Percentiles rank a stretch among this genome's conserved stretches.
Conservation (phyloP, 805 yeast genomes). For the Yamadazyma ubonensis region DNA sequence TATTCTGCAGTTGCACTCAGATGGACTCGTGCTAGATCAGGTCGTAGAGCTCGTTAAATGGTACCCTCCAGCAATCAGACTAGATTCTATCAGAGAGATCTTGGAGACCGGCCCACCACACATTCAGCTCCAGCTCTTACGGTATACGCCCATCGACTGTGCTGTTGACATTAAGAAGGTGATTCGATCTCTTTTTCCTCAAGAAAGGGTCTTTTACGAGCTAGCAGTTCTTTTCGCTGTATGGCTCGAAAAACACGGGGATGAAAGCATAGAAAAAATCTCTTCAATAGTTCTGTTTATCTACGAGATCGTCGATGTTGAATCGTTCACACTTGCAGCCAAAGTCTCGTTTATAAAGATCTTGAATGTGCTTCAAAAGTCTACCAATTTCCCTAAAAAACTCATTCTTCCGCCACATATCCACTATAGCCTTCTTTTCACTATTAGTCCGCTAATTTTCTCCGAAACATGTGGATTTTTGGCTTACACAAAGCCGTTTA, state of each 20-base stretch:
- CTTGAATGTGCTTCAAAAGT: not conserved
- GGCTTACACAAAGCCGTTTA: conserved; percentile 38
- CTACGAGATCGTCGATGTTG: too few species aligned
- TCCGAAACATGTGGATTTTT: conserved; percentile 50
- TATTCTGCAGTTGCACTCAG: not conserved
- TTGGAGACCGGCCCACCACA: not conserved
- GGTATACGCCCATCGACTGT: not conserved
- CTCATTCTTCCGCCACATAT: conserved; percentile 34
- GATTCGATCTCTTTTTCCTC: too few species aligned
- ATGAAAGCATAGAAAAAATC: too few species aligned
- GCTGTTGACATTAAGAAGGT: not conserved
- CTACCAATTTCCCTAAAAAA: not conserved
- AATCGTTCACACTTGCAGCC: too few species aligned
- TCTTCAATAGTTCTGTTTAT: too few species aligned
- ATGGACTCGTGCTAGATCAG: not conserved
- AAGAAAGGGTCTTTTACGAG: not conserved
- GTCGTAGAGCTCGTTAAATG: conserved; percentile 2
- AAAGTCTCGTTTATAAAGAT: too few species aligned
- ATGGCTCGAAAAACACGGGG: conserved; percentile 2
- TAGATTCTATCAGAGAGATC: not conserved
- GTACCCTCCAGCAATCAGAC: not conserved
- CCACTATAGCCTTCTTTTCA: conserved; percentile 37
- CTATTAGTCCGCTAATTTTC: conserved; percentile 43
- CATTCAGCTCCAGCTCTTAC: not conserved
- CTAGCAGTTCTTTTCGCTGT: not conserved